A percentile compares a stretch with the other conserved stretches of the same genome.
These are phyloP conservation scores for Oxyria digyna DNA, from an alignment of 148 eudicot genomes.

Conservation along the genomic window DNA sequence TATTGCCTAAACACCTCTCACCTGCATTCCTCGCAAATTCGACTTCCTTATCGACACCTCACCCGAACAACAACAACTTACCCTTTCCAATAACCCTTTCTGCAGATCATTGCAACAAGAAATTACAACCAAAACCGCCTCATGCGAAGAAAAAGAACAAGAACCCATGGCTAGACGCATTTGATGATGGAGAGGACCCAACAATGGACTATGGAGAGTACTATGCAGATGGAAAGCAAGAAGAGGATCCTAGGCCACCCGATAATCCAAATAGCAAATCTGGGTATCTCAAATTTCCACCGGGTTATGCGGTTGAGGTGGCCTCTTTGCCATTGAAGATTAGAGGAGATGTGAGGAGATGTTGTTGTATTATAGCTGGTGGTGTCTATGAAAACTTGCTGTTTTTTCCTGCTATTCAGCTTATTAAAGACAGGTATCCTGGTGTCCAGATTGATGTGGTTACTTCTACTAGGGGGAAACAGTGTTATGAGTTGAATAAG, in stretches of 20 bases:
- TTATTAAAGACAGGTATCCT: constrained; percentile 77
- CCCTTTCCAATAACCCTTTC: constrained; percentile 8
- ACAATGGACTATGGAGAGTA: constrained; percentile 47
- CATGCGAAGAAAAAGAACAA: constrained; percentile 68
- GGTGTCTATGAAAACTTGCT: constrained; percentile 88
- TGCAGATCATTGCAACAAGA: constrained; percentile 9
- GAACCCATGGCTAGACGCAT: constrained; percentile 75
- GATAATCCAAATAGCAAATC: constrained; percentile 60
- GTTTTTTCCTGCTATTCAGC: constrained; percentile 75
- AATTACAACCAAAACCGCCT: constrained; percentile 7
- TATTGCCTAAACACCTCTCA: constrained; percentile 46
- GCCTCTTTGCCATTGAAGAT: constrained; percentile 70
- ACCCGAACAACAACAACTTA: neutral
- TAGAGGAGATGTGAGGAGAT: constrained; percentile 84
- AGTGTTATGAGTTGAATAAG: constrained; percentile 74
- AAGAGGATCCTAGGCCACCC: constrained; percentile 71
- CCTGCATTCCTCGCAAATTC: constrained; percentile 19
- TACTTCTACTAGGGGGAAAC: constrained; percentile 62
- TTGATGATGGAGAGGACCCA: constrained; percentile 69
- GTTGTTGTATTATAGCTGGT: constrained; percentile 70
- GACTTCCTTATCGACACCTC: constrained; percentile 1
- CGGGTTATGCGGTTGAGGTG: constrained; percentile 57
- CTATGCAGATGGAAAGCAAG: constrained; percentile 62
- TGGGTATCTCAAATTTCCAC: constrained; percentile 78
- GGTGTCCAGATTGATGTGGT: constrained; percentile 76